A percentile compares a stretch with the other conserved stretches of the same genome.
These are phyloP conservation scores for Chaetoscypha palmicola DNA, from an alignment of 2,329 filamentous ascomycete genomes.

Conservation along the genomic window DNA sequence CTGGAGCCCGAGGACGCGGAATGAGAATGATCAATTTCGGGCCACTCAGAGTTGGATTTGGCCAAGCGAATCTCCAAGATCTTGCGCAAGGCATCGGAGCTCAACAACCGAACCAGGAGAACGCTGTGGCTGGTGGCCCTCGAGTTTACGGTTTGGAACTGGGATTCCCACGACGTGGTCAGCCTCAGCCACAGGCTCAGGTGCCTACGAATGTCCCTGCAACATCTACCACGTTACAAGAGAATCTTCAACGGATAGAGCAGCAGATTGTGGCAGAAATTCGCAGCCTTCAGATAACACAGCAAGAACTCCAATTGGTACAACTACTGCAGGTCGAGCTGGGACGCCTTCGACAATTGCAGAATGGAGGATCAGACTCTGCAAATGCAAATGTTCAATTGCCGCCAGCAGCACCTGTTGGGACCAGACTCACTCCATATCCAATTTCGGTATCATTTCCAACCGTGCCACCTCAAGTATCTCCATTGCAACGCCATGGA, in stretches of 20 bases:
- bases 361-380: slow-evolving; percentile 19
- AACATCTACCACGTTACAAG: slow-evolving; percentile 39
- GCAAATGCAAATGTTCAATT: slow-evolving; percentile 26
- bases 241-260: slow-evolving; percentile 59
- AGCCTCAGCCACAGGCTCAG: slow-evolving; percentile 20
- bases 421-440: slow-evolving; percentile 5
- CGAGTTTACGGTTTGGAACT: slow-evolving; percentile 31
- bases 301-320: slow-evolving; percentile 63
- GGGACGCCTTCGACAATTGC: slow-evolving; percentile 48
- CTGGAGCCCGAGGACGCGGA: slow-evolving; percentile 32
- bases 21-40: slow-evolving; percentile 65
- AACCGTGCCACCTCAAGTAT: slow-evolving; percentile 14
- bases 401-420: slow-evolving; percentile 15
- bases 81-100: slow-evolving; percentile 57
- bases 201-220: slow-evolving; percentile 13
- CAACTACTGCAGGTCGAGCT: slow-evolving; percentile 62
- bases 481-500: slow-evolving; percentile 38
- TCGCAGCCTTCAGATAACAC: slow-evolving; percentile 51
- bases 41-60: slow-evolving; percentile 66
- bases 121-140: slow-evolving; percentile 21
- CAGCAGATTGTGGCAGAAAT: slow-evolving; percentile 64
- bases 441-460: slow-evolving; percentile 3
- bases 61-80: slow-evolving; percentile 58
- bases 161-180: slow-evolving; percentile 27
- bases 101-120: slow-evolving; percentile 33